Percentiles rank a stretch among this genome's conserved stretches.
phyloP scores from a whole-genome alignment of 2,329 filamentous ascomycete genomes.

The Cadophora malorum region DNA sequence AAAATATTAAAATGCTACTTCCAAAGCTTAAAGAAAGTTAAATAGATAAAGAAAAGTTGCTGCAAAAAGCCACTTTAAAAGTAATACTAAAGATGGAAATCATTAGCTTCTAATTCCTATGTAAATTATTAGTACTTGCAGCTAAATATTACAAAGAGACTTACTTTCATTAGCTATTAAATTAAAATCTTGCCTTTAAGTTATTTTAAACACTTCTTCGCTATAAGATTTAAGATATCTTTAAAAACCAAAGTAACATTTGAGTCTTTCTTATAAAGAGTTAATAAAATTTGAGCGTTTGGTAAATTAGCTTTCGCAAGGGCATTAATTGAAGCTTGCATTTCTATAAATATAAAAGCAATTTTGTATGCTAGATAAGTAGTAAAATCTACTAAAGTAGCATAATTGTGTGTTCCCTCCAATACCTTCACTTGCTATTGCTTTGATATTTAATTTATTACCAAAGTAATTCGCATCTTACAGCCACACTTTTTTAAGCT shows the following conservation, averaged over 20 bases:
- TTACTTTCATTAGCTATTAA: not conserved
- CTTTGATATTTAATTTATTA: not conserved
- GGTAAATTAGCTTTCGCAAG: not conserved
- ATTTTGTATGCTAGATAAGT: not conserved
- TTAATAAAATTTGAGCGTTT: slow-evolving; percentile 3
- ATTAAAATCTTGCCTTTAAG: not conserved
- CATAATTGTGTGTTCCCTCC: not conserved
- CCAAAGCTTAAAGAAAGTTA: slow-evolving; percentile 14
- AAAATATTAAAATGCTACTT: not conserved
- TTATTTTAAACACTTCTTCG: not conserved
- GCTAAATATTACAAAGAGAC: not conserved
- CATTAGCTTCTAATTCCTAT: not conserved
- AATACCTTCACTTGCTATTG: not conserved
- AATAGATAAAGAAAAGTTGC: slow-evolving; percentile 18
- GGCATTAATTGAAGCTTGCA: not conserved
- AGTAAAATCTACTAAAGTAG: not conserved
- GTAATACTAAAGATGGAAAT: not conserved
- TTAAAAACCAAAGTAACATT: not conserved
- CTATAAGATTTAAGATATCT: not conserved
- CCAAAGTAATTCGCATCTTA: not conserved
- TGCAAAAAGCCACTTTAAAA: not conserved
- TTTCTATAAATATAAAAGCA: not conserved
- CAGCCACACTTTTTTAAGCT: not conserved
- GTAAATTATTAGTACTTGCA: not conserved
- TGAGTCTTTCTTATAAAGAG: not conserved